A percentile compares a stretch with the other conserved stretches of the same genome.
Evolutionary conservation across 192 early-diverging fungal genomes (phyloP).

Genomic region (Coemansia sp.): DNA sequence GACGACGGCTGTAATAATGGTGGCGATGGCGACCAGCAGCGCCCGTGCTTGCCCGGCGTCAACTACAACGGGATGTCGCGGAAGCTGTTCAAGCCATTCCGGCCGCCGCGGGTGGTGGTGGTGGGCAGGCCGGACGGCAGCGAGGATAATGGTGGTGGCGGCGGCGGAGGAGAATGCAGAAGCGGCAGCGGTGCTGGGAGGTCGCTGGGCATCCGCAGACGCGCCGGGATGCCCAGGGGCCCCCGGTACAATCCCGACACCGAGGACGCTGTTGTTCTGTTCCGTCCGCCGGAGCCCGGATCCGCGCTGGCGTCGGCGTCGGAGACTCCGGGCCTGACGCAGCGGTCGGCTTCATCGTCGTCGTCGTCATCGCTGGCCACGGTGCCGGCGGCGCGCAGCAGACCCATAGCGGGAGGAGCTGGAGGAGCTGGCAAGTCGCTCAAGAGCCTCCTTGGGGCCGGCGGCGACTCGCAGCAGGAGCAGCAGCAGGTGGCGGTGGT

Average conservation of each 20-base stretch:
- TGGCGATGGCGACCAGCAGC: constrained; percentile 8
- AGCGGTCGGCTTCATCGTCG: constrained; percentile 25
- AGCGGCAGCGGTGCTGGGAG: constrained; percentile 9
- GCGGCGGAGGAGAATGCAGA: neutral
- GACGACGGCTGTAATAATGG: constrained; percentile 3
- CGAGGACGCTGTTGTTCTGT: constrained; percentile 82
- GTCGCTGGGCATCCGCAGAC: constrained; percentile 62
- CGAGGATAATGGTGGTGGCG: neutral
- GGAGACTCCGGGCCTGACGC: constrained; percentile 56
- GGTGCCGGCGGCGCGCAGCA: neutral
- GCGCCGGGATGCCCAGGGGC: constrained; percentile 53
- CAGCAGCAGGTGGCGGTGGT: constrained; percentile 63
- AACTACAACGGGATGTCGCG: constrained; percentile 55
- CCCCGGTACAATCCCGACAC: constrained; percentile 81
- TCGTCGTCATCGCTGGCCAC: constrained; percentile 6
- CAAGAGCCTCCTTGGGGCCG: constrained; percentile 55
- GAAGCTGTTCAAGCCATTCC: constrained; percentile 53
- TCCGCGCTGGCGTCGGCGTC: too few species aligned
- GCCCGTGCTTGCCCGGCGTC: constrained; percentile 35
- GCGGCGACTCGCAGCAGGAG: constrained; percentile 16
- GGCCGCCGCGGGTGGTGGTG: constrained; percentile 30
- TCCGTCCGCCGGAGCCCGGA: constrained; percentile 64
- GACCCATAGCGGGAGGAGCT: constrained; percentile 9
- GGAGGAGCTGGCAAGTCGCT: constrained; percentile 41
- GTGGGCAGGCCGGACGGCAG: constrained; percentile 4